Percentiles rank a stretch among this genome's conserved stretches.
Evolutionary conservation across 225 moss, liverwort and hornwort species (phyloP).

Genomic region (Sphagnum tenellum): DNA sequence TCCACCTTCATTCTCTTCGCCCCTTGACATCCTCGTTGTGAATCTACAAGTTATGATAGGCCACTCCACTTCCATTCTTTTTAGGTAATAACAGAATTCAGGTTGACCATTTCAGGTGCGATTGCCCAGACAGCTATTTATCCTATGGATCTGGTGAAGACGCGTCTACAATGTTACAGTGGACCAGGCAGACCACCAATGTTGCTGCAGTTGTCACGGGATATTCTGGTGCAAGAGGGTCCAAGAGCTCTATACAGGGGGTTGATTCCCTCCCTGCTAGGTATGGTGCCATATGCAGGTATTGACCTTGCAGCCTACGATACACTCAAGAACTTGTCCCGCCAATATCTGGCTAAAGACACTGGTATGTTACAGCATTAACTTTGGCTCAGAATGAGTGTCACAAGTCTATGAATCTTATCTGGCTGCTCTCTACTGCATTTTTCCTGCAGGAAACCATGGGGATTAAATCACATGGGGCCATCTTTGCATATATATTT

Average conservation of each 20-base stretch:
- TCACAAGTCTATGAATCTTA: too few species aligned
- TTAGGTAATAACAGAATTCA: too few species aligned
- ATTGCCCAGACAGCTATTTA: constrained; percentile 85
- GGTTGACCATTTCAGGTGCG: constrained; percentile 31
- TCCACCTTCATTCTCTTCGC: too few species aligned
- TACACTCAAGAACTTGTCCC: constrained; percentile 67
- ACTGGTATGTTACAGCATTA: constrained; percentile 30
- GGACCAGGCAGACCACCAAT: constrained; percentile 53
- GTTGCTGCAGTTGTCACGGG: constrained; percentile 47
- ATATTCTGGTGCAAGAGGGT: constrained; percentile 72
- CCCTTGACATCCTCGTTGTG: too few species aligned
- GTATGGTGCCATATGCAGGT: constrained; percentile 93
- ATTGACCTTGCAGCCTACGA: constrained; percentile 92
- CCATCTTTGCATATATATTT: too few species aligned
- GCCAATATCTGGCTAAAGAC: constrained; percentile 40
- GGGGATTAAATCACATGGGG: too few species aligned
- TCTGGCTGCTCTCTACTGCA: too few species aligned
- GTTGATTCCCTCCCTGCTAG: constrained; percentile 73
- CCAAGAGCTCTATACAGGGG: constrained; percentile 82
- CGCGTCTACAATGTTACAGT: constrained; percentile 68
- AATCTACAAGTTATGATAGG: too few species aligned
- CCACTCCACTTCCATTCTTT: too few species aligned
- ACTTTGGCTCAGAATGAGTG: too few species aligned
- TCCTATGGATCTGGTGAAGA: constrained; percentile 92
- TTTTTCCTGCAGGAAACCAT: too few species aligned